Base-by-base conservation (phyloP, 371 early-diverging fungal genomes). In the Fennellomyces sp. region DNA sequence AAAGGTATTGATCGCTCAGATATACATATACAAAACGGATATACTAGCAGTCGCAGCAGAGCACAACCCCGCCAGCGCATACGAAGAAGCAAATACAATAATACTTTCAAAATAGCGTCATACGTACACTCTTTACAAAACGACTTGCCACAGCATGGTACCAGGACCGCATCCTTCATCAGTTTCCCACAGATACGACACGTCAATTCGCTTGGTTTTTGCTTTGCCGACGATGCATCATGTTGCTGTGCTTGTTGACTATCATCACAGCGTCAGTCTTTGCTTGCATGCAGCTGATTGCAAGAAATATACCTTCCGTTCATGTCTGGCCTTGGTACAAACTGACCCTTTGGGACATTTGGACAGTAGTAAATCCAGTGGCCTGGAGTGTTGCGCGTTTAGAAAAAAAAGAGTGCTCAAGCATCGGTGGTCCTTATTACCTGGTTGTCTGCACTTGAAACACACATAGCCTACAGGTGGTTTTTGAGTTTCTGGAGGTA, bases 41-140 rank as follows among this genome's bases (percentile, higher is more conserved):
- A 56, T 26, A 41, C 56, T 56, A 56, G 56, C 56, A 56, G 41
- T 26, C 56, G 56, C 17, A 39, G 56, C 45, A 56, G 19, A 39
- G 2, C 27, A 27, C 56, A 39, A 38, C 45, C 45, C 7, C 25
- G 56, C 26, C 36, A n/a, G 23, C 42, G 15, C 39, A 39, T 13
- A 38, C 13, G n/a, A 36, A 25, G 17, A 15, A 38, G 38, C n/a
- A 39, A 38, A 51, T 31, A 51, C 33, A 29, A 56, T 39, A 17
- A 29, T 56, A 35, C 8, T 42, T 19, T 19, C 15, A 51, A 27
- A 41, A 30, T 17, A 51, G 7, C 47, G 28, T 57, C 42, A 70
- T 73, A 80, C 84, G 69, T 87, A 84, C 87, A 86, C 68, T 94
- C 91, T 70, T 94, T 94, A 76, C 98, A 97, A 75, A 86, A 96